These are phyloP conservation scores for Starmerella tilneyi DNA, from an alignment of 805 yeast species.

Conservation along the genomic window DNA sequence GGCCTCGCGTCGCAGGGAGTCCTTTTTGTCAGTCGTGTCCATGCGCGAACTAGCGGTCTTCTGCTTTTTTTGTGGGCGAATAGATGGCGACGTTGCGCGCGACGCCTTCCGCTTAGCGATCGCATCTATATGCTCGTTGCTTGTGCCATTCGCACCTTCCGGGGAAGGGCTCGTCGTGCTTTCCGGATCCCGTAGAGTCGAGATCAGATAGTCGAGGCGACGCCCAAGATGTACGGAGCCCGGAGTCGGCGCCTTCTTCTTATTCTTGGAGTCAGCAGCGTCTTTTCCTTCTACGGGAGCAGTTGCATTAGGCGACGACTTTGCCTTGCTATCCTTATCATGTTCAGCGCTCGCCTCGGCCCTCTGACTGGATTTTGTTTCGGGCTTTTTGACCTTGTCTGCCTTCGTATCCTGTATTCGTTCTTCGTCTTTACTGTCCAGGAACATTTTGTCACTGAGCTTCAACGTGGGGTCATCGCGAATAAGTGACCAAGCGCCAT, in stretches of 20 bases:
- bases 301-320: too few relatives aligned
- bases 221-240: conserved; percentile 87
- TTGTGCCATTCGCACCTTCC: conserved; percentile 6
- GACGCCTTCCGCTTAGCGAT: conserved; percentile 11
- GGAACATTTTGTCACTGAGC: conserved; percentile 70
- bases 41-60: conserved; percentile 8
- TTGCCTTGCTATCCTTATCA: background rate
- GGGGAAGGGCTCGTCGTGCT: conserved; percentile 11
- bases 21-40: conserved; percentile 11
- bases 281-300: conserved; percentile 10
- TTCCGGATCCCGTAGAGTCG: conserved; percentile 39
- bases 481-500: conserved; percentile 89
- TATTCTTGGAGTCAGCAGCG: conserved; percentile 1
- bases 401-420: conserved; percentile 10
- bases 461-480: conserved; percentile 92
- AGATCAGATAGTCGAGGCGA: conserved; percentile 76
- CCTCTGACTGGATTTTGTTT: too few relatives aligned
- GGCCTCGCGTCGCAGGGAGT: conserved; percentile 2
- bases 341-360: conserved; percentile 15
- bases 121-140: conserved; percentile 6
- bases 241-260: conserved; percentile 41
- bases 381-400: conserved; percentile 12
- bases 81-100: conserved; percentile 18
- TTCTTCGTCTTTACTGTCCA: conserved; percentile 32
- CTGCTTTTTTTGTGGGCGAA: too few relatives aligned